Evolutionary conservation across 192 early-diverging fungal species (phyloP).

Genomic region (Podochytrium sp.): DNA sequence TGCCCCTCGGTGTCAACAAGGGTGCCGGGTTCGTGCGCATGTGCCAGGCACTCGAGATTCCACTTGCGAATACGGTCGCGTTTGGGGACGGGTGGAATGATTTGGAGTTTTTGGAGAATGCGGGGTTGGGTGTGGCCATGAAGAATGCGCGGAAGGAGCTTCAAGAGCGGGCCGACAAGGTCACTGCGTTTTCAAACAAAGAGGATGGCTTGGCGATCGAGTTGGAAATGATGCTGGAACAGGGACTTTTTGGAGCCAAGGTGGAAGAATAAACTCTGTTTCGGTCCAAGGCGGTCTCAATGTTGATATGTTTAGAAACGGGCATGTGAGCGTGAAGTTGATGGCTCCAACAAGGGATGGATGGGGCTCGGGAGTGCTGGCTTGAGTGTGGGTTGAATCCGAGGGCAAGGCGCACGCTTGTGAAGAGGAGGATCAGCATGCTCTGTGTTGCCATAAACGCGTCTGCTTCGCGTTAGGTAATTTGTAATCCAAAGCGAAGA

Average conservation of each 20-base stretch:
- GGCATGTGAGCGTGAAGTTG: conserved; percentile 33
- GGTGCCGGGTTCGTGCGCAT: conserved; percentile 5
- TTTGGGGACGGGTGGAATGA: conserved; percentile 31
- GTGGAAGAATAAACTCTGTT: no score
- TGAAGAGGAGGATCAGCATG: conserved; percentile 41
- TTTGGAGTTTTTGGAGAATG: conserved; percentile 23
- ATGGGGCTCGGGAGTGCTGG: conserved; percentile 55
- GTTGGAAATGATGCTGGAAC: conserved; percentile 8
- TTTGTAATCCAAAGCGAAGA: conserved; percentile 28
- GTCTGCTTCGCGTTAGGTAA: conserved; percentile 36
- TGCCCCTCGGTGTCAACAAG: conserved; percentile 12
- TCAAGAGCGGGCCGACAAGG: not conserved
- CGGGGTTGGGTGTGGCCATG: conserved; percentile 28
- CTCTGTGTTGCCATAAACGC: no score
- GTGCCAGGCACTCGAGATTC: not conserved
- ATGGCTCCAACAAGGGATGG: conserved; percentile 58
- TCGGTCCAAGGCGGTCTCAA: no score
- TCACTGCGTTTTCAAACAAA: conserved; percentile 26
- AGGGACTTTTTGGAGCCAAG: conserved; percentile 17
- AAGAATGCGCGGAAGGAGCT: conserved; percentile 2
- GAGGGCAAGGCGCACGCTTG: conserved; percentile 53
- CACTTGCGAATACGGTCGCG: conserved; percentile 2
- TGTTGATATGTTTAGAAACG: not conserved
- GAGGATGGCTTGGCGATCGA: conserved; percentile 29
- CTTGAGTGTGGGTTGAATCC: conserved; percentile 53